Percentiles rank a stretch among this genome's conserved stretches.
phyloP scores from a whole-genome alignment of 768 basidiomycete species.

The Auriculariales sp. region DNA sequence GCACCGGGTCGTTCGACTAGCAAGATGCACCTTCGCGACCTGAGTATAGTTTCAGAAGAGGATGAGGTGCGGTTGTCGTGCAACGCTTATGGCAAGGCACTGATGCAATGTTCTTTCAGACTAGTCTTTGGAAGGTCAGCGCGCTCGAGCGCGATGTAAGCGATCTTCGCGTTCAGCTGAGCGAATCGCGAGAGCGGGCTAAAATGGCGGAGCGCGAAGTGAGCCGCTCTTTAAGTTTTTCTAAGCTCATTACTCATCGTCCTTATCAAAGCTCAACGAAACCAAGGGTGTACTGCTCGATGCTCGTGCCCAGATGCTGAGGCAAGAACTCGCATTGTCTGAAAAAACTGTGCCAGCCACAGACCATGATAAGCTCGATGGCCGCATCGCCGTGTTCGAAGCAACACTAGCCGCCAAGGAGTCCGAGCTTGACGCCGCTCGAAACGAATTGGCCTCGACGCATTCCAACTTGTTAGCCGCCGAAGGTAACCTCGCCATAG shows the following conservation, averaged over 20 bases:
- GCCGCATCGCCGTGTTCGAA: too few species aligned
- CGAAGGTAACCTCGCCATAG: too few species aligned
- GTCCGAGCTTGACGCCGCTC: too few species aligned
- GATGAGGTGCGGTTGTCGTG: not conserved
- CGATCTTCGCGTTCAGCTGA: too few species aligned
- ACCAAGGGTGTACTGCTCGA: not conserved
- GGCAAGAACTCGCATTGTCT: not conserved
- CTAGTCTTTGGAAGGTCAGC: not conserved
- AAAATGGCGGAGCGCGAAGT: too few species aligned
- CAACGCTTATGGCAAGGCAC: not conserved
- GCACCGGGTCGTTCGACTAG: not conserved
- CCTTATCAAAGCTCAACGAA: not conserved
- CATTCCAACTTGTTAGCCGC: too few species aligned
- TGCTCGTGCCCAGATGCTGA: not conserved
- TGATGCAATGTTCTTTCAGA: not conserved
- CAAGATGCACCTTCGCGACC: not conserved
- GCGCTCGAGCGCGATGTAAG: not conserved
- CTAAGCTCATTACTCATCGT: not conserved
- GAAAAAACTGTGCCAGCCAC: too few species aligned
- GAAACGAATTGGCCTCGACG: too few species aligned
- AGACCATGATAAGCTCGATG: too few species aligned
- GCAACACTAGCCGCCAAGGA: too few species aligned
- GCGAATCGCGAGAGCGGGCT: too few species aligned
- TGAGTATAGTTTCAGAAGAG: not conserved
- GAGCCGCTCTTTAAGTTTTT: too few species aligned